These are phyloP conservation scores for Pulicaria dysenterica DNA, from an alignment of 129 eudicot genomes.

Conservation along the genomic window DNA sequence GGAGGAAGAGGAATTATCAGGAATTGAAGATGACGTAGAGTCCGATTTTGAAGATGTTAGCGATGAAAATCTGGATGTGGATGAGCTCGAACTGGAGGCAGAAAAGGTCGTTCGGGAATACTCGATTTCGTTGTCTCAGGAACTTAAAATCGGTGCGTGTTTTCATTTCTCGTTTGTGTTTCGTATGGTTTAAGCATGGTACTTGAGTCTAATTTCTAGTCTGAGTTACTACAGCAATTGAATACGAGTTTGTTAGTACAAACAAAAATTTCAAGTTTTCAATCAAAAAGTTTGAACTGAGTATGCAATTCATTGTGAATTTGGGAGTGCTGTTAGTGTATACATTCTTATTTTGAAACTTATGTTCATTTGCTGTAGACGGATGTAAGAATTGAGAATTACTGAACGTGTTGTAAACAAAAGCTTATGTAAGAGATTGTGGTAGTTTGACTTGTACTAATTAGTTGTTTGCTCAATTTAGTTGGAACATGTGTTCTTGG, in stretches of 20 bases:
- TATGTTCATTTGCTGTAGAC: conserved; percentile 1
- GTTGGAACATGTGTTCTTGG: conserved; percentile 5
- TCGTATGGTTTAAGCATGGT: conserved; percentile 16
- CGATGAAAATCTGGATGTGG: conserved; percentile 52
- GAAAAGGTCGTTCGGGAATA: conserved; percentile 53
- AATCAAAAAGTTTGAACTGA: no score
- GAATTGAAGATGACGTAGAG: conserved; percentile 47
- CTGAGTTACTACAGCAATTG: background rate
- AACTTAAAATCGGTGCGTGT: conserved; percentile 61
- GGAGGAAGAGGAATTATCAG: conserved; percentile 39
- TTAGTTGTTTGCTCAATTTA: background rate
- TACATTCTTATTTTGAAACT: background rate
- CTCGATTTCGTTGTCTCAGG: conserved; percentile 53
- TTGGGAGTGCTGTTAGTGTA: conserved; percentile 5
- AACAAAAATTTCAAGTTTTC: no score
- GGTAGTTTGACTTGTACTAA: background rate
- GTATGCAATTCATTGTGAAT: background rate
- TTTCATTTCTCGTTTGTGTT: background rate
- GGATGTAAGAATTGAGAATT: conserved; percentile 9
- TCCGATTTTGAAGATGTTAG: conserved; percentile 41
- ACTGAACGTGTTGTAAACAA: conserved; percentile 1
- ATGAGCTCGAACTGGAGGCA: conserved; percentile 73
- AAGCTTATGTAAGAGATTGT: background rate
- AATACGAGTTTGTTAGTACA: background rate
- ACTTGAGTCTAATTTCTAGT: conserved; percentile 1